Evolutionary conservation across 129 eudicot genomes (phyloP).

Genomic region (Silybum marianum): DNA sequence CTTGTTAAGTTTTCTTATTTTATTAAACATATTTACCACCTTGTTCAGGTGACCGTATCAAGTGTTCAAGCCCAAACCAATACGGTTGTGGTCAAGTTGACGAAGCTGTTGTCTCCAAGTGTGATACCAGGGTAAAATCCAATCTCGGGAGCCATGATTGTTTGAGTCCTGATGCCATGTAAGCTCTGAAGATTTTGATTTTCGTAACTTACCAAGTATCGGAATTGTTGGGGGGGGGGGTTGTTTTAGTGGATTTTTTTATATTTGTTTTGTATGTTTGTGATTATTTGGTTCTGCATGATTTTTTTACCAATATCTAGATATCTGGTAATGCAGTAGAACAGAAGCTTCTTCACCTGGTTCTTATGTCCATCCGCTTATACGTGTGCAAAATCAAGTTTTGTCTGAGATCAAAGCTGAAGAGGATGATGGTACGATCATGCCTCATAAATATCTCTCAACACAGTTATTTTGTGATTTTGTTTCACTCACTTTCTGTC

Average conservation of each 20-base stretch:
- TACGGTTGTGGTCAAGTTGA: constrained; percentile 41
- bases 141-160: constrained; percentile 26
- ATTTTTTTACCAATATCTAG: constrained; percentile 25
- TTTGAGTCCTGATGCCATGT: constrained; percentile 43
- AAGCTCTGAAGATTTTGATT: constrained; percentile 30
- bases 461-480: background rate
- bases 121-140: constrained; percentile 32
- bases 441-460: constrained; percentile 4
- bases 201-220: constrained; percentile 9
- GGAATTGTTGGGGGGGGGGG: background rate
- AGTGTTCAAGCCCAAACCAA: constrained; percentile 27
- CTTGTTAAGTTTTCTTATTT: constrained; percentile 5
- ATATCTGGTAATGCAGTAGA: constrained; percentile 49
- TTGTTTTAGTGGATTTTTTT: constrained; percentile 5
- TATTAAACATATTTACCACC: constrained; percentile 4
- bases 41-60: constrained; percentile 41
- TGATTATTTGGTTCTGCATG: constrained; percentile 1
- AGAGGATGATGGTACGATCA: constrained; percentile 49
- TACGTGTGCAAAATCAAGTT: constrained; percentile 38
- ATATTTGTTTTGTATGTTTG: constrained; percentile 9
- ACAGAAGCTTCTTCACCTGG: constrained; percentile 39
- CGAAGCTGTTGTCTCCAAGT: constrained; percentile 31
- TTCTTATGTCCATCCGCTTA: constrained; percentile 62
- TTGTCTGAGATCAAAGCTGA: constrained; percentile 25
- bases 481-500: constrained; percentile 12